These are phyloP conservation scores for Borealophlyctis nickersoniae DNA, from an alignment of 192 early-diverging fungal genomes.

Conservation along the genomic window DNA sequence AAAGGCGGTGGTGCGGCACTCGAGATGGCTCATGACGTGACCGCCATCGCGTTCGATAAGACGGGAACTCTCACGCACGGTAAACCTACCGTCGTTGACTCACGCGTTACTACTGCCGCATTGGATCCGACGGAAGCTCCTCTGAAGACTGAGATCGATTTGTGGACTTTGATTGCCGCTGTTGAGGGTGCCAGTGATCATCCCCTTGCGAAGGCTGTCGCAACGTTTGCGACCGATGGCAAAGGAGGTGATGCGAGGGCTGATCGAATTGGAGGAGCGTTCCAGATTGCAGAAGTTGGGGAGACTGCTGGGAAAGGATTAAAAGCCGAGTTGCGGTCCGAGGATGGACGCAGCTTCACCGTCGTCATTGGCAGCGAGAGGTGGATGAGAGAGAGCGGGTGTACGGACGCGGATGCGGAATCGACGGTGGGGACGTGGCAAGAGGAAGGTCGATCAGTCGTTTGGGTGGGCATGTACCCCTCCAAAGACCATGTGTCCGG, in stretches of 20 bases:
- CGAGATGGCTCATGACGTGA: conserved; percentile 59
- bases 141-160: conserved; percentile 11
- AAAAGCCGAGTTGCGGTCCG: conserved; percentile 17
- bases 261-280: neutral
- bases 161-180: conserved; percentile 28
- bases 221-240: conserved; percentile 9
- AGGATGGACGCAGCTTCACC: neutral
- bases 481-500: conserved; percentile 15
- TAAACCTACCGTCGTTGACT: conserved; percentile 59
- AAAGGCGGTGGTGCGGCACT: conserved; percentile 75
- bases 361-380: conserved; percentile 54
- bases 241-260: neutral
- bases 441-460: conserved; percentile 53
- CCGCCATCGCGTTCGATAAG: conserved; percentile 76
- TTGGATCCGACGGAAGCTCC: neutral
- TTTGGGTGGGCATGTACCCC: conserved; percentile 49
- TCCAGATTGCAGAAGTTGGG: conserved; percentile 35
- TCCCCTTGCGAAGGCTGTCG: conserved; percentile 65
- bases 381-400: conserved; percentile 60
- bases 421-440: conserved; percentile 46
- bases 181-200: conserved; percentile 58
- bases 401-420: neutral
- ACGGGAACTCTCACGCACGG: conserved; percentile 78
- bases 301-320: conserved; percentile 71
- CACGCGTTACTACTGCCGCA: neutral